Conservation (phyloP, 345 rosid genomes). For the Gossypium stocksii region DNA sequence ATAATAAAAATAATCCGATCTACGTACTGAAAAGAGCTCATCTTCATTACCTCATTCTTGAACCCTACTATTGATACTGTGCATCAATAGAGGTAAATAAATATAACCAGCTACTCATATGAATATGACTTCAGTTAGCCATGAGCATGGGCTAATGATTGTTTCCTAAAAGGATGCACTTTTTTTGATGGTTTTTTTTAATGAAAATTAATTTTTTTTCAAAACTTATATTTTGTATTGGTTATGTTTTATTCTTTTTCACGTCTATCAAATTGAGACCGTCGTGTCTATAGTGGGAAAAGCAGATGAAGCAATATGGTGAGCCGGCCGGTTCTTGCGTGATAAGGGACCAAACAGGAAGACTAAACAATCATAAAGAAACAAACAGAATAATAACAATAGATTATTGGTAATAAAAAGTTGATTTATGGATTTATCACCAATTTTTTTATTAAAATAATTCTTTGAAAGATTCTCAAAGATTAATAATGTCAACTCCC, state of each 20-base stretch:
- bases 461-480: slow-evolving; percentile 36
- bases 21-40: no score
- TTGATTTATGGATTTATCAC: slow-evolving; percentile 18
- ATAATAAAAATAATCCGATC: no score
- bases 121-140: neutral
- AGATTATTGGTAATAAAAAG: slow-evolving; percentile 17
- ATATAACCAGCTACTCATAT: neutral
- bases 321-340: slow-evolving; percentile 18
- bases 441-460: slow-evolving; percentile 23
- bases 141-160: neutral
- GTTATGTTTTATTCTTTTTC: no score
- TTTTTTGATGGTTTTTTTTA: no score
- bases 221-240: no score
- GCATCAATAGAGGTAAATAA: no score
- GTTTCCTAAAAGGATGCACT: neutral
- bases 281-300: no score
- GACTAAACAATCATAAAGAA: slow-evolving; percentile 11
- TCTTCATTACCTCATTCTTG: no score
- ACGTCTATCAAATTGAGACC: no score
- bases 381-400: slow-evolving; percentile 12
- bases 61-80: no score
- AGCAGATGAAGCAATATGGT: slow-evolving; percentile 9
- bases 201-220: no score
- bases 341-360: slow-evolving; percentile 7
- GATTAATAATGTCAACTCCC: slow-evolving; percentile 37